Evolutionary conservation across 352 stramenopile genomes (phyloP).

Genomic region (Phytopythium boreale): DNA sequence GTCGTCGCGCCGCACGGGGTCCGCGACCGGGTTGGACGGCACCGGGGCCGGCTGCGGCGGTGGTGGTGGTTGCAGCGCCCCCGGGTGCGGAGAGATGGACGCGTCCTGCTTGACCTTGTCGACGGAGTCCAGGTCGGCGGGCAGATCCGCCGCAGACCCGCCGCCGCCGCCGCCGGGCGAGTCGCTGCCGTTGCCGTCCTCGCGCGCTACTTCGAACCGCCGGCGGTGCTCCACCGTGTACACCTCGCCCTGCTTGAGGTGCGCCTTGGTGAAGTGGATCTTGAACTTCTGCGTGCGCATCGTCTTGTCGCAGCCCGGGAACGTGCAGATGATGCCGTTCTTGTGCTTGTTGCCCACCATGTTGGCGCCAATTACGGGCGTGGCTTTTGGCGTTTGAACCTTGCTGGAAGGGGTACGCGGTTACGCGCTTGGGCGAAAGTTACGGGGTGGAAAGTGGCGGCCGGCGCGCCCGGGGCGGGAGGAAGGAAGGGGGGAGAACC

Average conservation of each 20-base stretch:
- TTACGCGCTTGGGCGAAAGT: conserved; percentile 8
- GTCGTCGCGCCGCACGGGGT: background rate
- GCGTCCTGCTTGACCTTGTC: background rate
- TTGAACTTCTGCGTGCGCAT: conserved; percentile 90
- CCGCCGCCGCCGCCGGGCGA: conserved; percentile 3
- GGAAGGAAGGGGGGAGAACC: background rate
- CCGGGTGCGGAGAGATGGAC: background rate
- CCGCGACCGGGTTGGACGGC: background rate
- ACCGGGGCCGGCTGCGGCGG: background rate
- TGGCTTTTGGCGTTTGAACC: background rate
- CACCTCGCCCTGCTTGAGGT: conserved; percentile 71
- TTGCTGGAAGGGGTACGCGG: conserved; percentile 5
- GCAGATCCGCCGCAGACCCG: background rate
- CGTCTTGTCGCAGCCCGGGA: conserved; percentile 73
- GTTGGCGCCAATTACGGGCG: conserved; percentile 2
- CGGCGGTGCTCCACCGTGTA: conserved; percentile 78
- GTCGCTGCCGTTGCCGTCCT: conserved; percentile 31
- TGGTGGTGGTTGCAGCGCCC: background rate
- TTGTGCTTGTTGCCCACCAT: conserved; percentile 89
- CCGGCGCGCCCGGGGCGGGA: background rate
- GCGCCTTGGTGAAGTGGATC: conserved; percentile 74
- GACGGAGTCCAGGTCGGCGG: background rate
- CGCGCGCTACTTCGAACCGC: conserved; percentile 71
- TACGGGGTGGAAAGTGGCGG: background rate
- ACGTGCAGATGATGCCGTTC: conserved; percentile 85